Evolutionary conservation across 257 asterid genomes (phyloP).

Genomic region (Jacaranda mimosifolia): DNA sequence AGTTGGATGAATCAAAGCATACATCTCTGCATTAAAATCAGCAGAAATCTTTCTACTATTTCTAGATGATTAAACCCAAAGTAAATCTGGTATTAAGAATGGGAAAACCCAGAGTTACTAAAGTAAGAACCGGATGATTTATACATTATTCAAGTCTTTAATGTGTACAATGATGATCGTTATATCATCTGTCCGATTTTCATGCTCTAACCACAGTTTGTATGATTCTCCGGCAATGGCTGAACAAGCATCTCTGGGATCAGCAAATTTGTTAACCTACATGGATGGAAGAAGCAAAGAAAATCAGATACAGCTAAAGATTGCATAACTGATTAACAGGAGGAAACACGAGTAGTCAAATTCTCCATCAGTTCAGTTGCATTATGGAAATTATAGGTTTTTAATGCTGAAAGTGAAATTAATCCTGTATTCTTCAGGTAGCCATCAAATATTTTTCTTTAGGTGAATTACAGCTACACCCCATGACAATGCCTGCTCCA

Average conservation of each 20-base stretch:
- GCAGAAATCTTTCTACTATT: slow-evolving; percentile 28
- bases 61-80: slow-evolving; percentile 27
- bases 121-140: slow-evolving; percentile 49
- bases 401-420: not conserved
- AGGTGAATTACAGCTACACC: too few relatives aligned
- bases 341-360: not conserved
- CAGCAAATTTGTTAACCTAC: slow-evolving; percentile 71
- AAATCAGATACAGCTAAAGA: slow-evolving; percentile 9
- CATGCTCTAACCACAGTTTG: slow-evolving; percentile 90
- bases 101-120: slow-evolving; percentile 40
- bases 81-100: slow-evolving; percentile 37
- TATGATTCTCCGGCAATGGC: slow-evolving; percentile 84
- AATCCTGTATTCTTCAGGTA: slow-evolving; percentile 3
- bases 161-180: slow-evolving; percentile 87
- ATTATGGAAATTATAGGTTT: not conserved
- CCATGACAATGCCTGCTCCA: too few relatives aligned
- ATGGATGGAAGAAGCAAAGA: slow-evolving; percentile 10
- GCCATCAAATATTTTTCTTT: slow-evolving; percentile 4
- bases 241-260: slow-evolving; percentile 89
- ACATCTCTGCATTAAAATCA: slow-evolving; percentile 31
- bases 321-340: not conserved
- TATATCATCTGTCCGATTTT: slow-evolving; percentile 94
- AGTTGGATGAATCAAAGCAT: slow-evolving; percentile 4
- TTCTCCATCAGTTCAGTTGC: not conserved
- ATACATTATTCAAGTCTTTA: slow-evolving; percentile 70